Percentiles rank a stretch among this genome's conserved stretches.
Conservation (phyloP, 108 stramenopile species). For the Thalassiosira profunda region DNA sequence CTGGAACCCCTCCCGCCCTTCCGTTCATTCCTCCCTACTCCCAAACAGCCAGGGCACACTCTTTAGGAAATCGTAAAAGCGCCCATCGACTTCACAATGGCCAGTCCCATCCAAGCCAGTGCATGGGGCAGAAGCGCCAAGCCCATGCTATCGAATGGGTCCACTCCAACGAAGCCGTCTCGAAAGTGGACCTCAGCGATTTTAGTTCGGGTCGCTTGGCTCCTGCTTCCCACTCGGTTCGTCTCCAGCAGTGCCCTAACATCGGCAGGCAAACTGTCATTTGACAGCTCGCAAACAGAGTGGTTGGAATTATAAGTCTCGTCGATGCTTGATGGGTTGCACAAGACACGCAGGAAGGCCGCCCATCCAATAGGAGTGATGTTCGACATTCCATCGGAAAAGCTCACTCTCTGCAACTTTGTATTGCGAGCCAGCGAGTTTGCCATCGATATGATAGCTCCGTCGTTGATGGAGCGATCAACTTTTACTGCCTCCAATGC, state of each 20-base stretch:
- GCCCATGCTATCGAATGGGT: not conserved
- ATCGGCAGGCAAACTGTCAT: not conserved
- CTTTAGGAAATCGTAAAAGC: too few relatives aligned
- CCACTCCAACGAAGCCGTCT: not conserved
- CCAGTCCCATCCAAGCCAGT: constrained; percentile 13
- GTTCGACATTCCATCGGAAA: too few relatives aligned
- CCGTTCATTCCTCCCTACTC: too few relatives aligned
- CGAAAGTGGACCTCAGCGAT: constrained; percentile 1
- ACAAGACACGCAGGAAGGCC: constrained; percentile 3
- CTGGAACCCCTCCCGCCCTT: too few relatives aligned
- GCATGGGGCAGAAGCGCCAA: not conserved
- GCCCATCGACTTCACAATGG: too few relatives aligned
- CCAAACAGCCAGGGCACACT: too few relatives aligned
- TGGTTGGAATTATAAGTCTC: not conserved
- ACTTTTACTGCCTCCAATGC: too few relatives aligned
- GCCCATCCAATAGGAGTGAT: constrained; percentile 10
- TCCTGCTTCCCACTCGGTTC: not conserved
- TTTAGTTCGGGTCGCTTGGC: constrained; percentile 3
- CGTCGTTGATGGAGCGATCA: too few relatives aligned
- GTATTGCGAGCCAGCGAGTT: too few relatives aligned
- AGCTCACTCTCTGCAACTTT: too few relatives aligned
- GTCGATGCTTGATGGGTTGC: constrained; percentile 19
- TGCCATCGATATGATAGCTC: too few relatives aligned
- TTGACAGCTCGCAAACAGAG: too few relatives aligned
- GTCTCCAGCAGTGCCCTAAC: not conserved